Evolutionary conservation across 345 rosid genomes (phyloP).

Genomic region (Euphorbia lathyris): DNA sequence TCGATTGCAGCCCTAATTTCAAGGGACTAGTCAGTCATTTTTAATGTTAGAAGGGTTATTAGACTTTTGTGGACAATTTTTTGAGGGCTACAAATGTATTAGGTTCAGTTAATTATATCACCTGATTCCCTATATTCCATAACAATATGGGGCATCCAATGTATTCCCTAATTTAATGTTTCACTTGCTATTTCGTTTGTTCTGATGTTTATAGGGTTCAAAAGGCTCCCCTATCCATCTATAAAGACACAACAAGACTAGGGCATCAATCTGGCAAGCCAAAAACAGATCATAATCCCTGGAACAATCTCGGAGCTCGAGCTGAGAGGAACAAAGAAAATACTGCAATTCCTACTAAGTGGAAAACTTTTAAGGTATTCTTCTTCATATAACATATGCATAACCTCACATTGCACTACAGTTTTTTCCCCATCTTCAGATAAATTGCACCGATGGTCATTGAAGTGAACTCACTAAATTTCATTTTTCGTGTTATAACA

Average conservation of each 20-base stretch:
- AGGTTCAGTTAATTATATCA: too few species aligned
- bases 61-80: too few species aligned
- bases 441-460: neutral
- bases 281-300: conserved; percentile 46
- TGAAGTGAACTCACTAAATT: too few species aligned
- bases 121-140: too few species aligned
- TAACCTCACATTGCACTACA: neutral
- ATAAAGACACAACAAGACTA: conserved; percentile 42
- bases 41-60: too few species aligned
- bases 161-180: neutral
- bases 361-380: conserved; percentile 77
- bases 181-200: neutral
- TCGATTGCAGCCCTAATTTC: too few species aligned
- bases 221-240: conserved; percentile 52
- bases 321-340: conserved; percentile 96
- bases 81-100: too few species aligned
- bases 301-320: conserved; percentile 64
- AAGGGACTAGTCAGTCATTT: too few species aligned
- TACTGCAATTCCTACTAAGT: conserved; percentile 62
- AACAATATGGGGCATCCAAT: too few species aligned
- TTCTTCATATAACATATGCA: neutral
- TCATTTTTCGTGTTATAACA: too few species aligned
- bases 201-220: conserved; percentile 40
- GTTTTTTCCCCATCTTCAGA: conserved; percentile 2
- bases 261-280: conserved; percentile 41